phyloP scores from a whole-genome alignment of 202 grass and related monocot species.

The Alloteropsis angusta region DNA sequence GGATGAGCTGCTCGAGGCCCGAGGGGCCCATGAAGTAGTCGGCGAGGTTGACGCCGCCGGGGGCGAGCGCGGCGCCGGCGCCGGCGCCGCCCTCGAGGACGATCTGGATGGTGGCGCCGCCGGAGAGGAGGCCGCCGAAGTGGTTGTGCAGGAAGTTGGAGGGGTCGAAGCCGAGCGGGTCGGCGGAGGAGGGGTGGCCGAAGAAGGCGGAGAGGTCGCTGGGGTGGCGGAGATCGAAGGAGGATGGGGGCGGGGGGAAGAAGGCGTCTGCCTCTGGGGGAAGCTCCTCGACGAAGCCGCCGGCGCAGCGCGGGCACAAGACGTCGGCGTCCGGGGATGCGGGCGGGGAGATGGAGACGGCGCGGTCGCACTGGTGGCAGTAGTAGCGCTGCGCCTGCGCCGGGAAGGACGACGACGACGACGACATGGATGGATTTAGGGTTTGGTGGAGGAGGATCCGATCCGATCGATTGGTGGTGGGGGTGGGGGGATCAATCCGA shows the following conservation, averaged over 20 bases:
- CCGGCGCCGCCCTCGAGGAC: conserved; percentile 53
- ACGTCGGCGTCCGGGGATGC: conserved; percentile 54
- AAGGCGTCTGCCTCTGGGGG: conserved; percentile 8
- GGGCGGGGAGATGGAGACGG: conserved; percentile 32
- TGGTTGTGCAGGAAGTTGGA: conserved; percentile 65
- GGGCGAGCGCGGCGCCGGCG: neutral
- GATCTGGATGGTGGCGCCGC: conserved; percentile 86
- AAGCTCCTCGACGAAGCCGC: conserved; percentile 68
- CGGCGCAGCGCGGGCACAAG: conserved; percentile 55
- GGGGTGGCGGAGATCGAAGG: conserved; percentile 63
- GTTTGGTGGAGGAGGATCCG: neutral
- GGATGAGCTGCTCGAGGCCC: conserved; percentile 94
- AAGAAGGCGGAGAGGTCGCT: conserved; percentile 52
- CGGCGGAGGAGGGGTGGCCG: conserved; percentile 27
- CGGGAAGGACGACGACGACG: neutral
- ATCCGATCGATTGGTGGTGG: too few species aligned
- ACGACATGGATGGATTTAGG: neutral
- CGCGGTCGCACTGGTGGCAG: conserved; percentile 71
- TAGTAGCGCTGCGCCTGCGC: conserved; percentile 35
- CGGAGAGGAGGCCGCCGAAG: conserved; percentile 51
- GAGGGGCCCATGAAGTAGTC: conserved; percentile 82
- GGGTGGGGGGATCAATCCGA: neutral
- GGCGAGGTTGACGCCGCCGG: conserved; percentile 38
- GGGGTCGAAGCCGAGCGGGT: conserved; percentile 37
- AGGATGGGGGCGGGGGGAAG: conserved; percentile 15